Evolutionary conservation across 148 eudicot genomes (phyloP).

Genomic region (Arctostaphylos glauca): DNA sequence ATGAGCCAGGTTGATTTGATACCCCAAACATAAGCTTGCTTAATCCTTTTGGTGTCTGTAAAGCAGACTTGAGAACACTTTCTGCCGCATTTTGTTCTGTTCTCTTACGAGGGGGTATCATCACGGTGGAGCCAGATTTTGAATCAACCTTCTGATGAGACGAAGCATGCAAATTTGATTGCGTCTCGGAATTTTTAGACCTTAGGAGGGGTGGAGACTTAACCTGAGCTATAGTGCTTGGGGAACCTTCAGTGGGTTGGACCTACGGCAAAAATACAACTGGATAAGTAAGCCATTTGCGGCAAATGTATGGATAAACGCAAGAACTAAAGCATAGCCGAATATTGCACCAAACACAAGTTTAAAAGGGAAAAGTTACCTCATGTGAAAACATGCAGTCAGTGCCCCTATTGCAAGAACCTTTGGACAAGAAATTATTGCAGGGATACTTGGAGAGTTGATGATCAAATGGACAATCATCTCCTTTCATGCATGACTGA

Average conservation of each 20-base stretch:
- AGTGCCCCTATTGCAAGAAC: conserved; percentile 74
- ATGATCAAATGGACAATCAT: conserved; percentile 92
- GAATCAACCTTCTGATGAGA: conserved; percentile 17
- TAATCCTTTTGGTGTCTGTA: conserved; percentile 57
- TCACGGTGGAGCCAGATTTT: conserved; percentile 20
- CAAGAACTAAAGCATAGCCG: background rate
- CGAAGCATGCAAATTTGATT: background rate
- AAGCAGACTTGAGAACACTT: conserved; percentile 23
- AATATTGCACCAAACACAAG: background rate
- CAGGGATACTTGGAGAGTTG: conserved; percentile 92
- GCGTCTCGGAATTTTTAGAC: conserved; percentile 32
- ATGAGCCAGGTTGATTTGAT: conserved; percentile 26
- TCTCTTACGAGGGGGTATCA: conserved; percentile 18
- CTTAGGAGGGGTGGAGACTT: conserved; percentile 26
- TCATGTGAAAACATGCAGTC: conserved; percentile 77
- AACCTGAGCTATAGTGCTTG: conserved; percentile 15
- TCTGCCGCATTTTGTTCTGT: conserved; percentile 20
- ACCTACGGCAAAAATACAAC: conserved; percentile 15
- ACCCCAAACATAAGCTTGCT: conserved; percentile 52
- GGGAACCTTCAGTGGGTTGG: conserved; percentile 21
- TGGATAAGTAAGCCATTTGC: background rate
- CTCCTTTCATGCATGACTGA: conserved; percentile 90
- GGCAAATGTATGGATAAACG: background rate
- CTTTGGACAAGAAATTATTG: conserved; percentile 43
- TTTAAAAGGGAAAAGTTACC: conserved; percentile 39